phyloP scores from a whole-genome alignment of 2,329 filamentous ascomycete species.

The Apiospora hydei region DNA sequence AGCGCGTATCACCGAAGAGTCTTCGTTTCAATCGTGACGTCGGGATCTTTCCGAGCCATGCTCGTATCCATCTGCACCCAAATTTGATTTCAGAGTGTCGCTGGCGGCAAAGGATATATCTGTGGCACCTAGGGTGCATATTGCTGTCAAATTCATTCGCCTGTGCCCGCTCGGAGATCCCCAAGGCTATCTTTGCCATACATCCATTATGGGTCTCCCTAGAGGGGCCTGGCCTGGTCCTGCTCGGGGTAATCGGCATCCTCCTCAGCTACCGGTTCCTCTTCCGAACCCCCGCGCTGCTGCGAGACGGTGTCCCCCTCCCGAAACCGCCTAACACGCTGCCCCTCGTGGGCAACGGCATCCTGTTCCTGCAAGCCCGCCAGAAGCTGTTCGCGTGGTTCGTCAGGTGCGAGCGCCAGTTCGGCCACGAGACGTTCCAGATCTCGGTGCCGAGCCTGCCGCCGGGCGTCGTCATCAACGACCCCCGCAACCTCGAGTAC shows the following conservation, averaged over 20 bases:
- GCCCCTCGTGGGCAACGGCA: constrained; percentile 66
- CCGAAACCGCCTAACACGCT: constrained; percentile 58
- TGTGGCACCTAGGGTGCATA: neutral
- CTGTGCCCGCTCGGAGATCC: neutral
- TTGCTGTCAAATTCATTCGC: neutral
- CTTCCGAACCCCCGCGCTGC: constrained; percentile 35
- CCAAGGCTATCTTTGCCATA: neutral
- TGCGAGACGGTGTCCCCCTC: constrained; percentile 42
- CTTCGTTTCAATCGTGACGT: neutral
- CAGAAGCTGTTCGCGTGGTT: constrained; percentile 71
- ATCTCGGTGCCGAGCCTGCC: constrained; percentile 69
- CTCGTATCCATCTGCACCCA: neutral
- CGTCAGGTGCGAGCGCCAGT: constrained; percentile 60
- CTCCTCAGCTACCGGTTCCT: constrained; percentile 36
- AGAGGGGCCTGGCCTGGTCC: constrained; percentile 31
- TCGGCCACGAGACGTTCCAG: constrained; percentile 67
- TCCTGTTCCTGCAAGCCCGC: constrained; percentile 66
- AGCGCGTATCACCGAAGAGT: neutral
- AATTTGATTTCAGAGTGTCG: neutral
- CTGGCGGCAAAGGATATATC: neutral
- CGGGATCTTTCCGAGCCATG: neutral
- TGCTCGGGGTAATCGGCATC: constrained; percentile 31
- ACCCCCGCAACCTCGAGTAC: constrained; percentile 67
- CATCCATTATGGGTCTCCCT: constrained; percentile 32
- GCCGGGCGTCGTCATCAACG: constrained; percentile 68